Base-by-base conservation (phyloP, 306 rosid species). In the Cotoneaster glaucophyllus region DNA sequence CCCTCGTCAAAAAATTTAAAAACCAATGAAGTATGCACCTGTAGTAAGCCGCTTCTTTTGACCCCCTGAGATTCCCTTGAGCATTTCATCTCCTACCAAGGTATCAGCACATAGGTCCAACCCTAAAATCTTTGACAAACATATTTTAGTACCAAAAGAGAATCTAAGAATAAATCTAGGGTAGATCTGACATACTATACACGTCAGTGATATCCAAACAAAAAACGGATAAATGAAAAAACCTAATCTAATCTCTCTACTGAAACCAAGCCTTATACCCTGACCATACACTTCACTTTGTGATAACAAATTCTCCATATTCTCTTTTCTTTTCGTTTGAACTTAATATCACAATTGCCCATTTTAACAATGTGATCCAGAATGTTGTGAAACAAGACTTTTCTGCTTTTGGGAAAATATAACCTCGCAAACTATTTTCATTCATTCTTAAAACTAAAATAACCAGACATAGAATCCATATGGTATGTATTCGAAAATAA, bases 21-120 rank as follows among this genome's bases (percentile, higher is more conserved):
- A 67, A 77, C 57, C 53, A 39, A 31, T 26, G 32, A 44, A 59
- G 22, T 64, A 69, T 39, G 74, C 71, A 93, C 99, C 99, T 84
- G 99, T 90, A n/a, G 99, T 89, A 43, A 96, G 99, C 80, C 99
- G 92, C 84, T 96, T 96, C 88, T 96, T 96, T 85, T 96, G 99
- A 6, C 99, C 99, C 52, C 99, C 99, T 11, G 99, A 96, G 69
- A 96, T 93, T 43, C 99, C 99, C 81, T 96, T 96, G 15, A 96
- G 93, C 99, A 96, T 96, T 89, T 92, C 99, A 85, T 96, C 98
- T 70, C 99, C 99, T 53, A 90, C 98, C 86, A 96, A 83, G 69
- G 99, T 96, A 87, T 96, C 99, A 85, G 97, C 98, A 71, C 99
- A 96, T 59, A 89, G 78, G 85, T 96, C 99, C 97, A 96, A 86